Evolutionary conservation across 2,329 filamentous ascomycete species (phyloP).

Genomic region (Ophiocordyceps camponoti-rufipedis): DNA sequence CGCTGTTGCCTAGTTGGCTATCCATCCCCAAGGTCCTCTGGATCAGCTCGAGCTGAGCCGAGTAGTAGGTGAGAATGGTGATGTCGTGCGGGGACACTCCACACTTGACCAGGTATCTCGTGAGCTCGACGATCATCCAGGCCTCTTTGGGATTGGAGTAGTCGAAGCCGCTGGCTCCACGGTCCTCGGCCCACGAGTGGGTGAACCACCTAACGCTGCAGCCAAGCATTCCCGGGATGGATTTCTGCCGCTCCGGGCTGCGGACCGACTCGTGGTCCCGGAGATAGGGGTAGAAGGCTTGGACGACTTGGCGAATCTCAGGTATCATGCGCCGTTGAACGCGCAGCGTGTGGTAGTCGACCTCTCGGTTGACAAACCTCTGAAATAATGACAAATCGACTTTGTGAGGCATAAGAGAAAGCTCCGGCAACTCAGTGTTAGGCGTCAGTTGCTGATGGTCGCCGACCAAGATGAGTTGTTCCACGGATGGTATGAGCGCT

Average conservation of each 20-base stretch:
- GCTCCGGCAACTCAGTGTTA: constrained; percentile 41
- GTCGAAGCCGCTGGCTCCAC: constrained; percentile 44
- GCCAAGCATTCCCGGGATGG: constrained; percentile 26
- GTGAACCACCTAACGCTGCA: constrained; percentile 23
- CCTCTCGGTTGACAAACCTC: constrained; percentile 45
- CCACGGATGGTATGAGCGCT: constrained; percentile 29
- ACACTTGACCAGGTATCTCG: constrained; percentile 53
- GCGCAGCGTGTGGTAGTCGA: constrained; percentile 46
- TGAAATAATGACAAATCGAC: constrained; percentile 67
- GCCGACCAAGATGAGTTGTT: constrained; percentile 44
- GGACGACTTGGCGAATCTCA: constrained; percentile 22
- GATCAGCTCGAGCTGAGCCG: constrained; percentile 57
- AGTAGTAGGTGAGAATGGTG: constrained; percentile 76
- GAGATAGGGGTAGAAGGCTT: constrained; percentile 26
- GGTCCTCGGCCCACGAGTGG: constrained; percentile 41
- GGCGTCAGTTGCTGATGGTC: constrained; percentile 68
- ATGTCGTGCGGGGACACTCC: constrained; percentile 42
- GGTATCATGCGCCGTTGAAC: constrained; percentile 46
- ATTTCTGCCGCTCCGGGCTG: constrained; percentile 13
- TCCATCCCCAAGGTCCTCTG: constrained; percentile 24
- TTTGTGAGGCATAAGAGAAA: constrained; percentile 42
- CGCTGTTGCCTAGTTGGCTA: constrained; percentile 5
- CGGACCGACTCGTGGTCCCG: constrained; percentile 24
- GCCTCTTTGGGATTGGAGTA: constrained; percentile 51
- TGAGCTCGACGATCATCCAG: constrained; percentile 56